Evolutionary conservation across 495 filamentous ascomycete species (phyloP).

Genomic region (Sabuloglossum arenarium): DNA sequence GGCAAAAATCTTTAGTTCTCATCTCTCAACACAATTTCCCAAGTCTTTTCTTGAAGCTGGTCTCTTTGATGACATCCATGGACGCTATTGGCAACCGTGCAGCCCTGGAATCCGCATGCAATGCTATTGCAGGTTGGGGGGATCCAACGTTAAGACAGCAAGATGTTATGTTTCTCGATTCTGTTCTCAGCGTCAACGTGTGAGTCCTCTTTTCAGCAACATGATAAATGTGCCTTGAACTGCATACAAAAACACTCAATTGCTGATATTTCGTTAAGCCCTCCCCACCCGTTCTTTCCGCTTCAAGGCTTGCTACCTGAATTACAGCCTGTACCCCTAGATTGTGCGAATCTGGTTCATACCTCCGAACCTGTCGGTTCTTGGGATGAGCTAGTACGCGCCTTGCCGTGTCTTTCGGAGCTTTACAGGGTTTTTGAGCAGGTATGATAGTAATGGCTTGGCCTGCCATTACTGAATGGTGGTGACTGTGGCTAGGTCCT

Average conservation of each 20-base stretch:
- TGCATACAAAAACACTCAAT: too few species aligned
- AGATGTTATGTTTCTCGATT: constrained; percentile 14
- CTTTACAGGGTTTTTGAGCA: constrained; percentile 16
- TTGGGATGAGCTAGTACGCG: constrained; percentile 13
- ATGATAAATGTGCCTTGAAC: too few species aligned
- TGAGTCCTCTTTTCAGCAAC: constrained; percentile 4
- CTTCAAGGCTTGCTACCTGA: constrained; percentile 13
- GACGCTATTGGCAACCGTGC: constrained; percentile 12
- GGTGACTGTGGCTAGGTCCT: neutral
- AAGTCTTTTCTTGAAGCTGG: constrained; percentile 12
- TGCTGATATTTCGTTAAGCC: constrained; percentile 5
- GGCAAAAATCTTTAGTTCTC: constrained; percentile 13
- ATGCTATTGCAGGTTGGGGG: constrained; percentile 13
- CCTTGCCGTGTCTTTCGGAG: constrained; percentile 14
- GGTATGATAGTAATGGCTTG: neutral
- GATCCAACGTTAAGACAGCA: constrained; percentile 13
- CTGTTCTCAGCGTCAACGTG: constrained; percentile 14
- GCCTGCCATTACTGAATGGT: neutral
- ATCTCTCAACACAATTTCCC: constrained; percentile 15
- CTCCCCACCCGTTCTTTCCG: constrained; percentile 15
- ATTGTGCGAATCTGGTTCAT: constrained; percentile 3
- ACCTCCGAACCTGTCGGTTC: constrained; percentile 14
- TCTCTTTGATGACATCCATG: constrained; percentile 11
- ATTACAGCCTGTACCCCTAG: neutral
- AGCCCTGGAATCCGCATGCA: constrained; percentile 11